Conservation (phyloP, 345 rosid genomes). For the Turritis glabra region DNA sequence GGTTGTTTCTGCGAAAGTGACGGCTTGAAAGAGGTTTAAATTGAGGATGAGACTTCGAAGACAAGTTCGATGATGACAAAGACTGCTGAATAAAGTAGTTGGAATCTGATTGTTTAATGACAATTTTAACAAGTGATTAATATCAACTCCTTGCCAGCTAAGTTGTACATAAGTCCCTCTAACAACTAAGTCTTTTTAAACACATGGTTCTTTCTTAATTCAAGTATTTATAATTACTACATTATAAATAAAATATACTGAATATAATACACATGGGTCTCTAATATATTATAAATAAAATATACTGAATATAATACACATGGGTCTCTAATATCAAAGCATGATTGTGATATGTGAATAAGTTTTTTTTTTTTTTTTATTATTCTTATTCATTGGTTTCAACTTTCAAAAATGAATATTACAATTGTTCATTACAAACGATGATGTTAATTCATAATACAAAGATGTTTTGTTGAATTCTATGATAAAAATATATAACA, state of each 20-base stretch:
- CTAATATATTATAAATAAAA: no score
- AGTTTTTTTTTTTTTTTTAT: background rate
- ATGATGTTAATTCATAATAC: background rate
- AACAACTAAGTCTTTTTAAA: background rate
- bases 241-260: background rate
- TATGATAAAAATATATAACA: no score
- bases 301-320: no score
- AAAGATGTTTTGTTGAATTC: background rate
- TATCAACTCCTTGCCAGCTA: conserved; percentile 32
- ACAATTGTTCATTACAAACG: background rate
- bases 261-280: background rate
- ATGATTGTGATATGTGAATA: background rate
- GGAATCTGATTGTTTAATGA: background rate
- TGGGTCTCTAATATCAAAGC: background rate
- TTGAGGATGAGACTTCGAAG: conserved; percentile 18
- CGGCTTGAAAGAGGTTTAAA: conserved; percentile 10
- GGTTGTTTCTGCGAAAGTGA: conserved; percentile 15
- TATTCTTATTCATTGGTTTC: background rate
- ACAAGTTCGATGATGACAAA: conserved; percentile 26
- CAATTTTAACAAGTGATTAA: background rate
- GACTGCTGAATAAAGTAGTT: conserved; percentile 29
- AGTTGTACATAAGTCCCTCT: conserved; percentile 14
- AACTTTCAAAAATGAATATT: background rate
- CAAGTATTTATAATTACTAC: background rate
- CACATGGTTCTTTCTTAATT: conserved; percentile 17